Percentiles rank a stretch among this genome's conserved stretches.
Evolutionary conservation across 805 yeast genomes (phyloP).

Genomic region (Huiozyma naganishii): DNA sequence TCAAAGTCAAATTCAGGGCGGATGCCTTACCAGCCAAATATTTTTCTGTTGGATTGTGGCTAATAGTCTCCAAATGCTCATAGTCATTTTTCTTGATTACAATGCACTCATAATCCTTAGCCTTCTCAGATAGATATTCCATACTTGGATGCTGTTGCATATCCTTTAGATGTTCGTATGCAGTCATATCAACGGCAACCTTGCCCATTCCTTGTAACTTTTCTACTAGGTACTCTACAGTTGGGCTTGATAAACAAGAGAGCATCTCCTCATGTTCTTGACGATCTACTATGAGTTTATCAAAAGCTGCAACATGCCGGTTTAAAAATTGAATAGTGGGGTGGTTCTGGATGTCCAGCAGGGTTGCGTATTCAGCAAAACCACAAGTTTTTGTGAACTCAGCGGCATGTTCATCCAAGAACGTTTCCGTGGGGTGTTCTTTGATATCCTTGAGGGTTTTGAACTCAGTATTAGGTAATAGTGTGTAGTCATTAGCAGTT

Average conservation of each 20-base stretch:
- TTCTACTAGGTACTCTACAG: slow-evolving; percentile 4
- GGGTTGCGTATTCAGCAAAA: not conserved
- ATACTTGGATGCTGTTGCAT: not conserved
- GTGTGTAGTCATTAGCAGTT: not conserved
- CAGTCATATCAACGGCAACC: not conserved
- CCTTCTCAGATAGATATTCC: not conserved
- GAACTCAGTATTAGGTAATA: not conserved
- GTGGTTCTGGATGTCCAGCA: not conserved
- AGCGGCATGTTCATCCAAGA: slow-evolving; percentile 3
- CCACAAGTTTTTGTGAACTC: not conserved
- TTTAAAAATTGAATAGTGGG: slow-evolving; percentile 1
- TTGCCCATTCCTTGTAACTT: not conserved
- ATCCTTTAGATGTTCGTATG: not conserved
- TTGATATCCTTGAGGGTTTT: not conserved
- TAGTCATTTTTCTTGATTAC: not conserved
- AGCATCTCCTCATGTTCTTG: not conserved
- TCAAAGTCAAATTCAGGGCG: not conserved
- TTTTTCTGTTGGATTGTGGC: slow-evolving; percentile 3
- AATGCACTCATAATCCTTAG: not conserved
- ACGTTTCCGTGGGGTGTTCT: slow-evolving; percentile 5
- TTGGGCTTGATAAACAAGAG: not conserved
- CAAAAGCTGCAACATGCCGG: slow-evolving; percentile 1
- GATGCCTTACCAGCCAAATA: slow-evolving; percentile 9
- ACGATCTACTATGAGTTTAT: slow-evolving; percentile 1
- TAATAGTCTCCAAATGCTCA: not conserved